phyloP scores from a whole-genome alignment of 352 stramenopile species.

The Globisporangium rhizosaccharum region DNA sequence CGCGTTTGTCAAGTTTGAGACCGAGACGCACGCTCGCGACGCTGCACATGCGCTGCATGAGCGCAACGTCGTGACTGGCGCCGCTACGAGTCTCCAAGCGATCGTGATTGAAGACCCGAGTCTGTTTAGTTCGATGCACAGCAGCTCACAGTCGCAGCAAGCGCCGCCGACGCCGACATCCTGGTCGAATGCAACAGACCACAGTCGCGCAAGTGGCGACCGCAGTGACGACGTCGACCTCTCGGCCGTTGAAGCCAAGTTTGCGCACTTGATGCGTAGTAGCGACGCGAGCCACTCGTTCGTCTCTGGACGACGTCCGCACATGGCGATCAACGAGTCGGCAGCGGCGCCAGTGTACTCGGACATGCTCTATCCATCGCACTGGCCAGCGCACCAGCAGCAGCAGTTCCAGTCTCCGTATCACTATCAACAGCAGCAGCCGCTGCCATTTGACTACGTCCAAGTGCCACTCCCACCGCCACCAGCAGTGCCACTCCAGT shows the following conservation, averaged over 20 bases:
- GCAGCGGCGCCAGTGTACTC: neutral
- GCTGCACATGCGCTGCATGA: slow-evolving; percentile 56
- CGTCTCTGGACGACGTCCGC: neutral
- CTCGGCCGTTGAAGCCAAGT: slow-evolving; percentile 64
- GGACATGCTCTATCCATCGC: slow-evolving; percentile 1
- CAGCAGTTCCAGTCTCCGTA: slow-evolving; percentile 14
- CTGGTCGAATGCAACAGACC: neutral
- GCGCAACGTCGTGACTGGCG: slow-evolving; percentile 42
- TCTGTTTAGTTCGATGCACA: slow-evolving; percentile 58
- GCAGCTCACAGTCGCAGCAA: slow-evolving; percentile 11
- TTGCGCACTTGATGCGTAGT: slow-evolving; percentile 76
- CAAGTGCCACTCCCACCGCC: slow-evolving; percentile 13
- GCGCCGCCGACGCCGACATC: neutral
- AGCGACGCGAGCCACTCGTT: slow-evolving; percentile 25
- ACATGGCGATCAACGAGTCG: neutral
- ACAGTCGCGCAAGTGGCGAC: slow-evolving; percentile 10
- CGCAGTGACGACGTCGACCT: slow-evolving; percentile 63
- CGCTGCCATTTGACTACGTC: slow-evolving; percentile 19
- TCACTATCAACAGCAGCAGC: slow-evolving; percentile 18
- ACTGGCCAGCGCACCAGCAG: neutral
- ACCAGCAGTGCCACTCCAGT: slow-evolving; percentile 20
- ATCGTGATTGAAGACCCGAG: slow-evolving; percentile 66
- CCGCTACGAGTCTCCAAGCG: slow-evolving; percentile 51
- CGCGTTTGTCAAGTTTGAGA: slow-evolving; percentile 73
- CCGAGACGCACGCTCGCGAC: slow-evolving; percentile 31